These are phyloP conservation scores for Talaromyces amestolkiae DNA, from an alignment of 2,329 filamentous ascomycete species.

Conservation along the genomic window DNA sequence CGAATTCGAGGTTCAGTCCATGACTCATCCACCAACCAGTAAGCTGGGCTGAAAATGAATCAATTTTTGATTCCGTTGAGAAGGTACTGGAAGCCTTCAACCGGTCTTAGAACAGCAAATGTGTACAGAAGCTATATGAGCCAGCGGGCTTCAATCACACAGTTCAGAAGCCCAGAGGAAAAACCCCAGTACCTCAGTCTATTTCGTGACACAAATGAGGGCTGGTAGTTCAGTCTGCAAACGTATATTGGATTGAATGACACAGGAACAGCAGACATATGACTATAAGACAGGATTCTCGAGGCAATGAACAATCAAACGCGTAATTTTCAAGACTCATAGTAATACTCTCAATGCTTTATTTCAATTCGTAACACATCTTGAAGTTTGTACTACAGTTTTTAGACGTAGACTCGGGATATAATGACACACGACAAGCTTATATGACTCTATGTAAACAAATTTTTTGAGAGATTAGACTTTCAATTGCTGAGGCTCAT, in stretches of 20 bases:
- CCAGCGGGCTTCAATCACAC: background rate
- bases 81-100: background rate
- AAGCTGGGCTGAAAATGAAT: background rate
- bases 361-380: background rate
- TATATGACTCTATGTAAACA: background rate
- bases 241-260: background rate
- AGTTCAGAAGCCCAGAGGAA: background rate
- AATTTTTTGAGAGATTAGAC: background rate
- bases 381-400: background rate
- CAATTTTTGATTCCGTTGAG: background rate
- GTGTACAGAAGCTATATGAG: background rate
- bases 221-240: background rate
- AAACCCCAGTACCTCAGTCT: background rate
- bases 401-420: background rate
- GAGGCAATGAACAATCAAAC: background rate
- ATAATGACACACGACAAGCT: background rate
- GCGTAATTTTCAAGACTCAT: background rate
- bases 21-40: background rate
- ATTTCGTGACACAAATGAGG: background rate
- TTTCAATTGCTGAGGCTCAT: background rate
- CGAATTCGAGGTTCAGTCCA: background rate
- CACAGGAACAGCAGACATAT: background rate
- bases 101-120: background rate
- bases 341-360: background rate
- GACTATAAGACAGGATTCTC: background rate